Percentiles rank a stretch among this genome's conserved stretches.
These are phyloP conservation scores for Acacia crassicarpa DNA, from an alignment of 306 rosid species.

Conservation along the genomic window DNA sequence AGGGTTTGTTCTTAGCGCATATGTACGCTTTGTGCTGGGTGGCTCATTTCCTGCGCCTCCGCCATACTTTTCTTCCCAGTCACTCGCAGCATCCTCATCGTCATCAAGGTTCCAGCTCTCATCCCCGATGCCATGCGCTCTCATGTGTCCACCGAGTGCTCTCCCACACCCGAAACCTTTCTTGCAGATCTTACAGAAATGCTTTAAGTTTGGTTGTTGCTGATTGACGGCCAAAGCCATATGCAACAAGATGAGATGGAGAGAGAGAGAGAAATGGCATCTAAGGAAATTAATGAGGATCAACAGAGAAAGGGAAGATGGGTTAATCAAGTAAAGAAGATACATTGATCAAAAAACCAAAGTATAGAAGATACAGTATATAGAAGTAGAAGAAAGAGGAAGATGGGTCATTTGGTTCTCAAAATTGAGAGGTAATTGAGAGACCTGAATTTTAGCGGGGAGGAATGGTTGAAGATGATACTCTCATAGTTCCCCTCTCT, in stretches of 20 bases:
- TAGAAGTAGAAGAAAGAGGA: background rate
- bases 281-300: background rate
- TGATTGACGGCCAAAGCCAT: slow-evolving; percentile 81
- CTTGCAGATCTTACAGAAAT: slow-evolving; percentile 90
- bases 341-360: too few relatives aligned
- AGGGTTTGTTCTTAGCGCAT: slow-evolving; percentile 87
- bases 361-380: background rate
- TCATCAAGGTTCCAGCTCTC: slow-evolving; percentile 61
- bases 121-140: slow-evolving; percentile 89
- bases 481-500: too few relatives aligned
- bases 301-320: background rate
- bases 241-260: slow-evolving; percentile 31
- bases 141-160: slow-evolving; percentile 98
- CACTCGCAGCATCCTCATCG: slow-evolving; percentile 56
- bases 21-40: slow-evolving; percentile 71
- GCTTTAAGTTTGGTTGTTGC: slow-evolving; percentile 68
- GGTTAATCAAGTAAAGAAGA: background rate
- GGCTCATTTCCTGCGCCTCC: slow-evolving; percentile 34
- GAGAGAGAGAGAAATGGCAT: background rate
- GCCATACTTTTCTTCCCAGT: slow-evolving; percentile 64
- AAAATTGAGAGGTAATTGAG: slow-evolving; percentile 26
- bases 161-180: slow-evolving; percentile 92
- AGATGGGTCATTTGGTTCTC: slow-evolving; percentile 32
- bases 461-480: slow-evolving; percentile 29
- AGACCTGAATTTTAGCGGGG: slow-evolving; percentile 80